Evolutionary conservation across 805 yeast genomes (phyloP).

Genomic region (Spathaspora girioi): DNA sequence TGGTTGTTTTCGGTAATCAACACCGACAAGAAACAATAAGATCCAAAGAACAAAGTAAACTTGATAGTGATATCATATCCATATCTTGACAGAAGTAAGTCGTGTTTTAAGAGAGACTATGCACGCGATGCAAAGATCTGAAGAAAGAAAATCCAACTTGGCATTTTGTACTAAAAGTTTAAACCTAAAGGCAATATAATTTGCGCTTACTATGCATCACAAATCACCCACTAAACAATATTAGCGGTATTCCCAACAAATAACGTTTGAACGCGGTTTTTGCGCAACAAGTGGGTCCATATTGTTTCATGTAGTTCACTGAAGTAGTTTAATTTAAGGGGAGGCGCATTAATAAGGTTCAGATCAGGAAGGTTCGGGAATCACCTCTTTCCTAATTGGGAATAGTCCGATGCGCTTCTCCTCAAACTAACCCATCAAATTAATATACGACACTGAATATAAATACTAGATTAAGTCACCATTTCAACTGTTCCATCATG

Average conservation of each 20-base stretch:
- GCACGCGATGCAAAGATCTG: too few species aligned
- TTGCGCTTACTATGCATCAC: background rate
- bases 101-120: too few species aligned
- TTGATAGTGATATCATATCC: background rate
- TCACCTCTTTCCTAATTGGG: background rate
- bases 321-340: background rate
- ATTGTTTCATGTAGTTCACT: background rate
- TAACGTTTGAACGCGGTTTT: background rate
- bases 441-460: background rate
- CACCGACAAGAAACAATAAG: background rate
- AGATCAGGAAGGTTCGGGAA: background rate
- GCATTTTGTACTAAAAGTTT: background rate
- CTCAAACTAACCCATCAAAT: background rate
- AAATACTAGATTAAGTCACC: background rate
- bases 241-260: background rate
- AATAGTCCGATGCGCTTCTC: constrained; percentile 1
- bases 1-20: background rate
- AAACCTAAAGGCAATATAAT: background rate
- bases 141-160: too few species aligned
- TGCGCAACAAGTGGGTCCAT: background rate
- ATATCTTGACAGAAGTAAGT: background rate
- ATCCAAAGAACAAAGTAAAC: background rate
- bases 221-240: background rate
- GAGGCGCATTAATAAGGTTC: constrained; percentile 8
- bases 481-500: too few species aligned